phyloP scores from a whole-genome alignment of 192 early-diverging fungal genomes.

The Oehlia diaphana region DNA sequence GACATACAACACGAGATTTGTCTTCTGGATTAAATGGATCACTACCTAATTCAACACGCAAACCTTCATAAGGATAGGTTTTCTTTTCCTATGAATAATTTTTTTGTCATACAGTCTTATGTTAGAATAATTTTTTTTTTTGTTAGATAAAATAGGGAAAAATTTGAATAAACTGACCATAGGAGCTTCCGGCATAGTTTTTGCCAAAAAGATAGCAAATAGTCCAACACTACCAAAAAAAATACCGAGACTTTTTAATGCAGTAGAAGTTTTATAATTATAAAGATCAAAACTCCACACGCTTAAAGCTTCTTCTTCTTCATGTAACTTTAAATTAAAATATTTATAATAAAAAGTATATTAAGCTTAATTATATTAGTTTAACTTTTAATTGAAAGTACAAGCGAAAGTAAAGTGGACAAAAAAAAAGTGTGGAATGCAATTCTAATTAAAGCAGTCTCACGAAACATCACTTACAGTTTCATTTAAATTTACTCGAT shows the following conservation, averaged over 20 bases:
- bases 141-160: neutral
- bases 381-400: too few species aligned
- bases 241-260: neutral
- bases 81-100: neutral
- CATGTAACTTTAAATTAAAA: constrained; percentile 10
- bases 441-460: neutral
- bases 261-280: neutral
- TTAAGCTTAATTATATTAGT: neutral
- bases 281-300: constrained; percentile 13
- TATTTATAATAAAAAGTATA: neutral
- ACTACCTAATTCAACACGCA: constrained; percentile 20
- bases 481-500: constrained; percentile 5
- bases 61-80: constrained; percentile 12
- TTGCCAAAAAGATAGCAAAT: neutral
- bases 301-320: constrained; percentile 21
- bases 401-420: neutral
- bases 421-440: neutral
- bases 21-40: neutral
- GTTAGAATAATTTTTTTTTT: neutral
- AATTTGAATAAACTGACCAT: neutral
- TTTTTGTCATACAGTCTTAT: neutral
- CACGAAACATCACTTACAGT: neutral
- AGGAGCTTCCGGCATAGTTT: neutral
- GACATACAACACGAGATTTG: neutral
- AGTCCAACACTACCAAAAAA: neutral